Evolutionary conservation across 352 stramenopile genomes (phyloP), one percentile per base, ranked within the genome.

Genomic region (Phytophthora pistaciae): DNA sequence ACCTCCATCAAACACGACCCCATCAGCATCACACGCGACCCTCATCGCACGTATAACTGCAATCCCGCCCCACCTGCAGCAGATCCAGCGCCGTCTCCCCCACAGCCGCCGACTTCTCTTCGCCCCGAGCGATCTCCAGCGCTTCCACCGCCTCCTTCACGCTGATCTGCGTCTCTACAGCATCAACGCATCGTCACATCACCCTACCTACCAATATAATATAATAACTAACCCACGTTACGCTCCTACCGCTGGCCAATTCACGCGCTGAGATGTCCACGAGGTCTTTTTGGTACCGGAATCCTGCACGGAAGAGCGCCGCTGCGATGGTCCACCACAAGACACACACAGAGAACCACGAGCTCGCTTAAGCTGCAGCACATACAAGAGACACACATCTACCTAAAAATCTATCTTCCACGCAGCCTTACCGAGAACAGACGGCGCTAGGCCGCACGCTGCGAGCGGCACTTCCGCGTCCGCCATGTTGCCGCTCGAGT

Each of bases 231-330:
- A 38, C 23, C 20, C 29, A 29, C 7, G 38, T 3, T 33, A 38
- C 20, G 29, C 2, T 40, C 46, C 18, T 55, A 92, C 87, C 87
- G 23, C 80, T 87, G 2, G 82, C 75, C 31, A 94, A 73, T 62
- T 91, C 80, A n/a, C 87, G 70, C 8, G 80, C 79, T 8, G 78
- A 83, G 16, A 92, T 31, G 6, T 78, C 79, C 2, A 59, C n/a
- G 0, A 94, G 48, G 40, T 94, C 87, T 10, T 73, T 68, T 55
- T 78, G 77, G 60, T 87, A 88, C 18, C 85, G 80, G 44, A 94
- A 91, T 3, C 87, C 87, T 5, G 83, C 79, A 18, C 85, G 78
- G 27, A 91, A 79, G 33, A 94, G 80, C 56, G 78, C 73, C 21
- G 70, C 87, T 94, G n/a, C 14, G 46, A 40, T 31, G 31, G 14